Base-by-base conservation (phyloP, 371 early-diverging fungal species). In the Mortierella sp. region DNA sequence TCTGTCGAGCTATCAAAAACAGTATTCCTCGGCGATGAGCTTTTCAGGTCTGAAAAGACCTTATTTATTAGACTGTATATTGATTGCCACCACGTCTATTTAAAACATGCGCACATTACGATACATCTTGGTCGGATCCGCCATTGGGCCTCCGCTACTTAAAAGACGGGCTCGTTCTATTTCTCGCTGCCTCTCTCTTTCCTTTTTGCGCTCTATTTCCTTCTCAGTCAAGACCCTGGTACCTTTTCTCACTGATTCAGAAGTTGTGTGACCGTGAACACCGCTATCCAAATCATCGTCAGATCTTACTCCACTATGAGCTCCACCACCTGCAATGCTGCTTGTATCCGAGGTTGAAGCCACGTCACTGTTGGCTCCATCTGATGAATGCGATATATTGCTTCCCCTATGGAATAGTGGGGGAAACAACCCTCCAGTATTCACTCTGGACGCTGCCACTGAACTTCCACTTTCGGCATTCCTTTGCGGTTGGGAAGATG, bases 61-160 rank as follows among this genome's bases (percentile, higher is more conserved):
- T 36, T 36, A 36, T 36, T 36, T 36, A 36, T 36, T 36, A 36
- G 7, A 4, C n/a, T n/a, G n/a, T n/a, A n/a, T 36, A 36, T 36
- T 36, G 36, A 36, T 0, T 4, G 36, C 36, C 36, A 36, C 36
- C 36, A 36, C 6, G 36, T 22, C 22, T 28, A 28, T 32, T 57
- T 58, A 80, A 10, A 74, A 68, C 80, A 80, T 80, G 48, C 80
- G 74, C 53, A 74, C 75, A 43, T 80, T 80, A 38, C 80, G 70
- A 24, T 80, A 80, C 80, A 80, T 74, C 72, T 80, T 80, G 68
- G 70, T 65, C 3, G 80, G 75, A 45, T 74, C 75, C 43, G 68
- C 71, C 13, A 74, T 58, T 33, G 75, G 68, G 3, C 75, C 72
- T 63, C 58, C 67, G 1, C 74, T 71, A 47, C 65, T 68, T 61